Base-by-base conservation (phyloP, 768 basidiomycete genomes). In the Sarcomyxa edulis region DNA sequence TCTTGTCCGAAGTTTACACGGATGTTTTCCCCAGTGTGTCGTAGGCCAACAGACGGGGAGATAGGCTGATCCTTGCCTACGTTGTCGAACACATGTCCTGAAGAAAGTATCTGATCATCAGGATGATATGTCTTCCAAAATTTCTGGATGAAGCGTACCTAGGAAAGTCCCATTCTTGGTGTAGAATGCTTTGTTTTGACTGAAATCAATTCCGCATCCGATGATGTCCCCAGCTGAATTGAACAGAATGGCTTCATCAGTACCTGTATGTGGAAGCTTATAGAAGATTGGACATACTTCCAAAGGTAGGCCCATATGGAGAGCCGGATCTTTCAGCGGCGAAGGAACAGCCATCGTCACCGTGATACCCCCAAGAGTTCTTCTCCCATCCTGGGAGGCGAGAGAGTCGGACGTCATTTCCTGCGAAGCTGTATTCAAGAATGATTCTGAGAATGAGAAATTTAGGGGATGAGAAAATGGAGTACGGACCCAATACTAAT, bases 131-230 rank as follows among this genome's bases (percentile, higher is more conserved):
- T 36, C 21, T 22, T 6, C 9, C 20, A 14, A 24, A 19, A 16
- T 44, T n/a, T 7, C 25, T 21, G n/a, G 16, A 15, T 11, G 22
- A 37, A 18, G 12, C 42, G 33, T 53, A 84, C 87, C 81, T 31
- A 91, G 68, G 46, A 80, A 68, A 11, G 66, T 58, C 9, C 90
- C 88, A 43, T 95, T 95, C 65, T 86, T 92, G 21, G 93, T 96
- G 56, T 84, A 96, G 61, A 97, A 96, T 1, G 80, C 81, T 39
- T 73, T 71, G 41, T 86, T 72, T 14, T 74, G 77, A 30, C 80
- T 81, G 53, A 92, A 96, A 60, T 97, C 91, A 42, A 98, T 72
- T 1, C 95, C 95, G 52, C 92, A 95, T 8, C 95, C 95, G 43
- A 99, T 73, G 18, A 83, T 63, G 56, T 99, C 95, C 6, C 84